phyloP scores from a whole-genome alignment of 192 early-diverging fungal species.

The Spizellomyces punctatus region DNA sequence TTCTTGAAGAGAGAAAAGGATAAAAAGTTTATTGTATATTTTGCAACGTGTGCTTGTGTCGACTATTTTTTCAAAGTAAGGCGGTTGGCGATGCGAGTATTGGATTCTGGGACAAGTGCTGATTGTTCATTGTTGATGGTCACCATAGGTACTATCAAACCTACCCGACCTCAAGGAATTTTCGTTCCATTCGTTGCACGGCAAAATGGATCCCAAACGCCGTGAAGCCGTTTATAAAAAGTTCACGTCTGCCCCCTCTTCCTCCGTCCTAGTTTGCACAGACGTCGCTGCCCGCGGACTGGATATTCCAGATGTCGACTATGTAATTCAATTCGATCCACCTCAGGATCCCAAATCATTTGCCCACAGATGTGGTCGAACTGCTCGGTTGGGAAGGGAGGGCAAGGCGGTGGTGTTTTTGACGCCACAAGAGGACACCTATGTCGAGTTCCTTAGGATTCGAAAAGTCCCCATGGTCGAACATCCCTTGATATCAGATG shows the following conservation, averaged over 20 bases:
- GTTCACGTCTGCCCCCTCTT: constrained; percentile 66
- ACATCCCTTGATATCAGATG: constrained; percentile 8
- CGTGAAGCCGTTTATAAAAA: constrained; percentile 78
- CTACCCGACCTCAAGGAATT: constrained; percentile 52
- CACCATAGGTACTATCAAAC: constrained; percentile 18
- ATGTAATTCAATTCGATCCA: constrained; percentile 95
- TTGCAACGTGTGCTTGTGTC: constrained; percentile 93
- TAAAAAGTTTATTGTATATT: constrained; percentile 92
- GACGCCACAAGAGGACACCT: constrained; percentile 79
- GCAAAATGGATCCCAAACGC: constrained; percentile 89
- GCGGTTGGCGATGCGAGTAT: constrained; percentile 6
- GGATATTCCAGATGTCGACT: constrained; percentile 90
- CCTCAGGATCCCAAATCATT: constrained; percentile 91
- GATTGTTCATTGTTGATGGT: background rate
- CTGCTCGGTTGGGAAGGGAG: constrained; percentile 88
- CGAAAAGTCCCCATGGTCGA: constrained; percentile 82
- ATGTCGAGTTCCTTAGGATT: constrained; percentile 71
- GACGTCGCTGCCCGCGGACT: constrained; percentile 98
- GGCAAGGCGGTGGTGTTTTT: constrained; percentile 88
- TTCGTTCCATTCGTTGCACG: constrained; percentile 79
- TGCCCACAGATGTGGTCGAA: constrained; percentile 95
- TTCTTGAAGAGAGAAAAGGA: constrained; percentile 38
- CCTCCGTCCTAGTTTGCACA: constrained; percentile 88
- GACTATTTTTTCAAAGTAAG: constrained; percentile 87
- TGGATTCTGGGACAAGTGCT: background rate